Conservation (phyloP, 176 grass and related monocot species). For the Hordeum vulgare region DNA sequence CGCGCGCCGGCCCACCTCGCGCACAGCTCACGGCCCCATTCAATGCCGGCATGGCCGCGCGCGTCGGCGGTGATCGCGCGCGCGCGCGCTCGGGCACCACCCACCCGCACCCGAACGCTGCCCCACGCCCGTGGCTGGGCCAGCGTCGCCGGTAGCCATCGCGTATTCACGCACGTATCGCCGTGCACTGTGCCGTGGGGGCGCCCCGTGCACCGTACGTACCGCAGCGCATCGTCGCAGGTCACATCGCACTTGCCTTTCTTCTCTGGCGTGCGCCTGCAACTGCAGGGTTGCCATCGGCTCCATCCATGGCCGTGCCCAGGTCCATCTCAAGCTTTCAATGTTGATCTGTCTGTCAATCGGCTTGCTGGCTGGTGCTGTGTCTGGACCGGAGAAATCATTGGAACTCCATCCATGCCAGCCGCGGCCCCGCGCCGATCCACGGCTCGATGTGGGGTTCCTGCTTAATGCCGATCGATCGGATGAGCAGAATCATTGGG, state of each 20-base stretch:
- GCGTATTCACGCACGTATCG: neutral
- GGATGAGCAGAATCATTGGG: conserved; percentile 1
- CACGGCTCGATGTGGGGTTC: neutral
- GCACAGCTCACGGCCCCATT: conserved; percentile 20
- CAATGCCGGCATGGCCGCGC: conserved; percentile 17
- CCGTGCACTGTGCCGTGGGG: neutral
- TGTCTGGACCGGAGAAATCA: neutral
- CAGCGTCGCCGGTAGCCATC: neutral
- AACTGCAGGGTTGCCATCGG: neutral
- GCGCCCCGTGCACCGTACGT: neutral
- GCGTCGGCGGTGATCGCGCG: conserved; percentile 11
- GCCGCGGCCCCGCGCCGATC: neutral
- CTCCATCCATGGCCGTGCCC: neutral
- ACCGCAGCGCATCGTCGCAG: neutral
- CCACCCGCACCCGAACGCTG: neutral
- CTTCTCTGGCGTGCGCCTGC: neutral
- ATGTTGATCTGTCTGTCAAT: neutral
- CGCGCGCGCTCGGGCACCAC: neutral
- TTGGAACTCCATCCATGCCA: conserved; percentile 19
- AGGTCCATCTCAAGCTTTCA: neutral
- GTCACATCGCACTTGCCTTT: too few relatives aligned
- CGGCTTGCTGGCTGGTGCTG: neutral
- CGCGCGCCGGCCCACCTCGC: conserved; percentile 27
- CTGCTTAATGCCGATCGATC: neutral
- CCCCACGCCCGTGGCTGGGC: neutral